Evolutionary conservation across 495 filamentous ascomycete genomes (phyloP), one percentile per base, ranked within the genome.

Genomic region (Schizothecium vesticola): DNA sequence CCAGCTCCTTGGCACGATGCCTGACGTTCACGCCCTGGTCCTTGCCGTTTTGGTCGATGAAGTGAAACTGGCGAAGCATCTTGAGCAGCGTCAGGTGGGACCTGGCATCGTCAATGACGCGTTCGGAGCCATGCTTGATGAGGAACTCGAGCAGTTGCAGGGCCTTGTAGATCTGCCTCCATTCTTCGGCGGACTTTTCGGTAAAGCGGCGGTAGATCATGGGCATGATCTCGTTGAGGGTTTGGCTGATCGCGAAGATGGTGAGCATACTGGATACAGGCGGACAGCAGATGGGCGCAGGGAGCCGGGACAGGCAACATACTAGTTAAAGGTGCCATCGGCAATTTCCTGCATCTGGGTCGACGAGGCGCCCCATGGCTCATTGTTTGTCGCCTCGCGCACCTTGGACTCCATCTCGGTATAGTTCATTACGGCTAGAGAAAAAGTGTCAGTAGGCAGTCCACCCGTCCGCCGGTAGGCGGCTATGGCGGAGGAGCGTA

Each of bases 401-500:
- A 96, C 92, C 91, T 98, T 99, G 65, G 93, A 83, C 81, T 99
- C 95, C 94, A 97, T 98, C 77, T 98, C 95, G n/a, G 95, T 99
- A 79, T 94, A 97, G 80, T 98, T 99, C 95, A 97, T 97, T 56
- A 99, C 94, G 70, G 93, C 94, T 97, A 74, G 57, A 0, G 13
- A 5, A 61, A 23, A 16, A 36, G 33, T 19, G 55, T 73, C n/a
- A 77, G 67, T 63, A 66, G 55, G 36, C 63, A 67, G 59, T 26
- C 23, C 21, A 10, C 25, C 5, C 0, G n/a, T 55, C 51, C 10
- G 28, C 13, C 29, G 21, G n/a, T n/a, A n/a, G n/a, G 58, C 56
- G 10, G 25, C 10, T 61, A 28, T 3, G 28, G 29, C 3, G 23
- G 25, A n/a, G 63, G 63, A 59, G 56, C 86, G 74, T 82, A 97